Evolutionary conservation across 2,329 filamentous ascomycete genomes (phyloP), one percentile per base, ranked within the genome.

Genomic region (Diaporthe humulicola): DNA sequence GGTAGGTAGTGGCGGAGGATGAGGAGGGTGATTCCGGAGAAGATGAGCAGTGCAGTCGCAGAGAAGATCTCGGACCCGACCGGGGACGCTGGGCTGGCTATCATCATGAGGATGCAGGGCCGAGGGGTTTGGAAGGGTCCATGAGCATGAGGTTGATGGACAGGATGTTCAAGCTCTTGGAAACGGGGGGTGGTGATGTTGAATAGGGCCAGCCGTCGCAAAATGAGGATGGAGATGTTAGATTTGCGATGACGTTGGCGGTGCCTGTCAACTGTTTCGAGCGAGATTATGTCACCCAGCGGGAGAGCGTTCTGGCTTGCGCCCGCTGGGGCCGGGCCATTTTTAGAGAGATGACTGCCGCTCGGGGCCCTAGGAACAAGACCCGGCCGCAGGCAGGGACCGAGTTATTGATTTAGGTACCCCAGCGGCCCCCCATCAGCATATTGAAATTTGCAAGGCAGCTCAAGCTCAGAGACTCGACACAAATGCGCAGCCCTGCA

Each of bases 1-100:
- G 96, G 96, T 14, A 99, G 90, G 85, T 96, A 99, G 86, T 95
- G 92, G 80, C 97, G 93, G 75, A 98, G 88, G 77, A 98, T 92
- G 30, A 98, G 88, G 57, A 99, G 90, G 75, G 97, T 95, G 76
- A 93, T 86, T 76, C 93, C 83, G 77, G 93, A 95, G 78, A 98
- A 94, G 78, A 90, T 83, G 78, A 96, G 85, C 52, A 98, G 89
- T 76, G 95, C 90, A 79, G 94, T 80, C 78, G 91, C 83, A 78
- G 94, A 91, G 85, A 98, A 97, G 81, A 96, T 87, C 81, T 92
- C 91, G 71, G 96, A 98, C 84, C 93, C 93, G 70, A 95, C 90
- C 45, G 95, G 92, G 76, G 91, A 92, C 78, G 70, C 75, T 50
- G 75, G 40, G 25, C 28, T 70, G 50, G 74, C 73, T 57, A 79